Conservation (phyloP, 108 stramenopile species). For the Epipyxis sp. region DNA sequence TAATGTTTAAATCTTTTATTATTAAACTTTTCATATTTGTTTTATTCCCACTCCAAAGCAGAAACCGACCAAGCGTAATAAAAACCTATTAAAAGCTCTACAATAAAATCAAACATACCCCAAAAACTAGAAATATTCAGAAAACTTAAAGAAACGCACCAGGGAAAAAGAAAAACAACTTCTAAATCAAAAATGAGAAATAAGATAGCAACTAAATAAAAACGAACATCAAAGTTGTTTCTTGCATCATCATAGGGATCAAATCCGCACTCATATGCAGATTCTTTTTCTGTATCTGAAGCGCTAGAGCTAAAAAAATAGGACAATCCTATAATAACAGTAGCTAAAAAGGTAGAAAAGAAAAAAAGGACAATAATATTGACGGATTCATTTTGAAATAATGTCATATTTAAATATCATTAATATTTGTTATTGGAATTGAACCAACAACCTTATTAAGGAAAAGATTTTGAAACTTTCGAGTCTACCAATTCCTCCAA, state of each 20-base stretch:
- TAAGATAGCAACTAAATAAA: conserved; percentile 53
- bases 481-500: conserved; percentile 34
- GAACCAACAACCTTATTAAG: conserved; percentile 37
- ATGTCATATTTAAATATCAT: conserved; percentile 17
- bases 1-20: conserved; percentile 11
- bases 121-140: conserved; percentile 48
- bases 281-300: conserved; percentile 47
- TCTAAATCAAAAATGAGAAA: conserved; percentile 52
- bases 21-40: conserved; percentile 9
- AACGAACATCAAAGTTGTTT: conserved; percentile 48
- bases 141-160: conserved; percentile 36
- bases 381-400: conserved; percentile 33
- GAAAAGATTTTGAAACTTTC: conserved; percentile 21
- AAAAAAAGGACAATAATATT: conserved; percentile 37
- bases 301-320: conserved; percentile 37
- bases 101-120: conserved; percentile 50
- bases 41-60: conserved; percentile 47
- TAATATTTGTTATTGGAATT: conserved; percentile 34
- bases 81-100: conserved; percentile 45
- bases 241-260: conserved; percentile 52
- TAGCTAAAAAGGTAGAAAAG: conserved; percentile 35
- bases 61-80: conserved; percentile 45
- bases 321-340: conserved; percentile 37
- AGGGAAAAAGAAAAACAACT: conserved; percentile 50
- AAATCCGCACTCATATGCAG: conserved; percentile 50